Evolutionary conservation across 306 rosid species (phyloP), one percentile per base, ranked within the genome.

Genomic region (Comarum palustre): DNA sequence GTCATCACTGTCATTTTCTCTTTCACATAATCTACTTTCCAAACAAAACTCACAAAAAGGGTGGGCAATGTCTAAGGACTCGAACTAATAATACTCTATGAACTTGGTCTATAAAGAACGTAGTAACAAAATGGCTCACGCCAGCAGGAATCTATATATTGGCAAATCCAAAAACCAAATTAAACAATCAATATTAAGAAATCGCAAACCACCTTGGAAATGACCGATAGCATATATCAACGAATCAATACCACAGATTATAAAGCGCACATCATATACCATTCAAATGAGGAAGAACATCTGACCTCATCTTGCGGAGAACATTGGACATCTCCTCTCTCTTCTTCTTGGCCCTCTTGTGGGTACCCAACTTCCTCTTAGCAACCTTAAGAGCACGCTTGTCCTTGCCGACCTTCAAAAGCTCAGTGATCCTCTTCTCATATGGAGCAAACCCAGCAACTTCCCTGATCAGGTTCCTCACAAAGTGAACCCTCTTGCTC

Each of bases 401-500:
- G 52, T 88, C 96, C 71, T 90, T 90, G 2, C 96, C 96, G 22
- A 90, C 96, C 75, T 90, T 90, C 32, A 90, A 74, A 41, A 90
- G 88, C 85, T 90, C 96, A 32, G 93, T 90, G 8, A 90, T 90
- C 63, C 96, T 84, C 85, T 88, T 90, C 58, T 90, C 96, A 69
- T 88, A 90, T 1, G 93, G 93, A 9, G 96, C 96, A 72, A 87
- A 88, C 3, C 96, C 96, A 22, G 93, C 88, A 71, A 90, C 96
- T 67, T 90, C 96, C 4, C 91, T 77, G 17, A 90, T 88, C 43
- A 90, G 64, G 68, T 58, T 87, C 84, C 88, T 86, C 29, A 90
- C 96, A 48, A 90, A 90, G 76, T 84, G 96, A 14, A 86, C 96
- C 59, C 96, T 58, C 79, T 90, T 87, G 74, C 91, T 90, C 2